Base-by-base conservation (phyloP, 495 filamentous ascomycete species). In the Neurospora discreta region DNA sequence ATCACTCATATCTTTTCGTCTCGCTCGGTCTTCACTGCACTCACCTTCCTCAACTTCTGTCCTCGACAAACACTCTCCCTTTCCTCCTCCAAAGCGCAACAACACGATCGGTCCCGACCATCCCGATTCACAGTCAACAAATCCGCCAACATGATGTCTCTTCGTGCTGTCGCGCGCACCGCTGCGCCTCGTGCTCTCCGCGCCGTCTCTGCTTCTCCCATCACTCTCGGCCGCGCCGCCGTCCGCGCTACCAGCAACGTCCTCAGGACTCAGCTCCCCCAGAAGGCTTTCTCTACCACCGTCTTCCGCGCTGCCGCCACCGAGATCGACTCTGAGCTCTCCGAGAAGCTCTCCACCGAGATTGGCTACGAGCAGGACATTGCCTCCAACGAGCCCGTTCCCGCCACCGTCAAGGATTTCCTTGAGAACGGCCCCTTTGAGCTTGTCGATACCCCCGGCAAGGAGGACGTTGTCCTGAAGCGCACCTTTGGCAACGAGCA, bases 401-500 rank as follows among this genome's bases (percentile, higher is more conserved):
- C 91, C 39, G 79, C 84, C 16, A 88, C 84, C 78, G 83, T 95
- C 75, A 87, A 89, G 79, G 90, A 92, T 76, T 95, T 90, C 80
- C 80, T 94, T 18, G 87, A 92, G 72, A 91, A 90, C 79, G 86
- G 87, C 74, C 83, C 86, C 4, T 93, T 90, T 74, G 76, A 94
- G 87, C 83, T 96, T 72, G 85, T 90, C 78, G 95, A 98, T 79
- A 86, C 84, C 41, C 85, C 89, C 46, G 95, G 95, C 72, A 86
- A 93, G 78, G 92, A 98, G 81, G 93, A 98, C 72, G 92, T 99
- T 74, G 82, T 90, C 44, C 85, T 99, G 72, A 90, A 87, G 65
- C 91, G 94, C 77, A 91, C 89, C 77, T 94, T 92, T 73, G 91
- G 91, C 77, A 90, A 95, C 77, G 95, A 99, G 85, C 92, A 88